Conservation (phyloP, 805 yeast species). For the Kuraishia cidri region DNA sequence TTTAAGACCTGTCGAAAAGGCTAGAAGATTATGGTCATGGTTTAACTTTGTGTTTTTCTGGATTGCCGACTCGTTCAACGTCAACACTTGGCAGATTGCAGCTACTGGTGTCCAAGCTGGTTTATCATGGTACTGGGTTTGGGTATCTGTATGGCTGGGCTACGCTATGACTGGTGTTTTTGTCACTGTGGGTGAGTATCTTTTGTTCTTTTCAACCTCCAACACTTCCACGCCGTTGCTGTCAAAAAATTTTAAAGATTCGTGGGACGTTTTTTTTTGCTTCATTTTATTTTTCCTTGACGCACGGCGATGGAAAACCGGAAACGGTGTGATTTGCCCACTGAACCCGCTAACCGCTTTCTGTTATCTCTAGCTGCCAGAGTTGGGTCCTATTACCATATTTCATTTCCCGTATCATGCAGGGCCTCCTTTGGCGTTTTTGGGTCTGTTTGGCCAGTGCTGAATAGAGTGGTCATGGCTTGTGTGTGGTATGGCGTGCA, state of each 20-base stretch:
- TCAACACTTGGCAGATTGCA: constrained; percentile 89
- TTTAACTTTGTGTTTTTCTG: constrained; percentile 72
- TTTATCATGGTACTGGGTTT: constrained; percentile 84
- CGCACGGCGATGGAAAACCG: too few relatives aligned
- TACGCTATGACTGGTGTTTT: constrained; percentile 63
- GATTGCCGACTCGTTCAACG: constrained; percentile 86
- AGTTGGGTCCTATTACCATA: constrained; percentile 73
- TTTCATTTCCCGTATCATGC: constrained; percentile 76
- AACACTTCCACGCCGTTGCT: too few relatives aligned
- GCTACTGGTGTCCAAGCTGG: constrained; percentile 76
- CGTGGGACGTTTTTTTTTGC: too few relatives aligned
- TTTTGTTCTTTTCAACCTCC: too few relatives aligned
- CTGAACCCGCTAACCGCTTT: too few relatives aligned
- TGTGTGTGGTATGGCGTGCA: constrained; percentile 84
- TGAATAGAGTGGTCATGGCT: constrained; percentile 78
- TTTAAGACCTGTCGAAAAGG: constrained; percentile 67
- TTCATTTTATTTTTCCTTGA: too few relatives aligned
- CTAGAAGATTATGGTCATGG: constrained; percentile 82
- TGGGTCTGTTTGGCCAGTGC: constrained; percentile 82
- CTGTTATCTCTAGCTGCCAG: constrained; percentile 71
- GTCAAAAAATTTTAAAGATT: too few relatives aligned
- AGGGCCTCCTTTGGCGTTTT: constrained; percentile 82
- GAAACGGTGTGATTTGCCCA: too few relatives aligned
- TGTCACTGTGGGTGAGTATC: too few relatives aligned
- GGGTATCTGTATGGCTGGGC: constrained; percentile 87